Conservation (phyloP, 768 basidiomycete genomes). For the Tylopilus intermedius region DNA sequence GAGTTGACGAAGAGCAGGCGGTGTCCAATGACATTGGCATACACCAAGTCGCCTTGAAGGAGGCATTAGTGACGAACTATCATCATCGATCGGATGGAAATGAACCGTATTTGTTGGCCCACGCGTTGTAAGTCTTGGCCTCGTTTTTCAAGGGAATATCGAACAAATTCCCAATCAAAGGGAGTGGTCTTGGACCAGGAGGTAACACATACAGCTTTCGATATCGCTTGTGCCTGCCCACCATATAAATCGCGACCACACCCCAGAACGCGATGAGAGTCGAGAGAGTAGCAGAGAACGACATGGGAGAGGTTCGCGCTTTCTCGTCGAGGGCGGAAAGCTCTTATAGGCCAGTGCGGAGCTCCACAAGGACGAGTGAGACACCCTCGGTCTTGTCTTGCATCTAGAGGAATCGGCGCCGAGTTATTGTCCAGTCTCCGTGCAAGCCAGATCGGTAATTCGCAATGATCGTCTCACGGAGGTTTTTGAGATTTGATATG, state of each 20-base stretch:
- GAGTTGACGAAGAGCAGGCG: constrained; percentile 47
- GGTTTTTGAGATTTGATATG: not conserved
- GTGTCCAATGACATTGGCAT: constrained; percentile 46
- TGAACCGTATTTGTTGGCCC: constrained; percentile 37
- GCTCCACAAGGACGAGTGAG: too few relatives aligned
- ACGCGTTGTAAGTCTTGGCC: constrained; percentile 39
- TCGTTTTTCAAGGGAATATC: constrained; percentile 39
- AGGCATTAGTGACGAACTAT: not conserved
- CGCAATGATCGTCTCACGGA: not conserved
- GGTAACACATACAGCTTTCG: constrained; percentile 36
- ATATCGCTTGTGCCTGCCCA: constrained; percentile 7
- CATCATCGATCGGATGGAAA: not conserved
- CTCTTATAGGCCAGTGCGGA: constrained; percentile 14
- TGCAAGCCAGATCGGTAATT: not conserved
- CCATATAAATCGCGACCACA: constrained; percentile 16
- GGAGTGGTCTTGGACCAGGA: constrained; percentile 51
- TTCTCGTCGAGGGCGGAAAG: constrained; percentile 1
- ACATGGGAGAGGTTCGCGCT: constrained; percentile 10
- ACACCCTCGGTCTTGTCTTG: too few relatives aligned
- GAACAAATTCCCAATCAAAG: constrained; percentile 49
- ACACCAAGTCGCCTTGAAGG: constrained; percentile 46
- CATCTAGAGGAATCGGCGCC: too few relatives aligned
- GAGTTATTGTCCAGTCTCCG: not conserved
- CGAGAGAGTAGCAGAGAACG: constrained; percentile 10
- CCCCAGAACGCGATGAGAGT: constrained; percentile 22